Base-by-base conservation (phyloP, 768 basidiomycete genomes). In the Chlorophyllum brunneum region DNA sequence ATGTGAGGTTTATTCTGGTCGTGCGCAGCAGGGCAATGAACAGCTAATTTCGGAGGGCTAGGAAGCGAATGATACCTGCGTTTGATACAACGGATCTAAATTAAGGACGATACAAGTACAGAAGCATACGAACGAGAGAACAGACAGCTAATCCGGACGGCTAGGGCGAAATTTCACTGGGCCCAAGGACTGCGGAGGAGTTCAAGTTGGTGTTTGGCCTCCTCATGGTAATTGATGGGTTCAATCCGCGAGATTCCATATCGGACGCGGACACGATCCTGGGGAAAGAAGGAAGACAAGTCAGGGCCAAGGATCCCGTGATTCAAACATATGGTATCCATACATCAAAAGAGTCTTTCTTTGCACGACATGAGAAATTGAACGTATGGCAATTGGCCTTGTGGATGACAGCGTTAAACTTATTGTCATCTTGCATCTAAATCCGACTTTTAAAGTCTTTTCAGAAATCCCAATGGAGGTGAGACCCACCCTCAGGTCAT, bases 361-460 rank as follows among this genome's bases (percentile, higher is more conserved):
- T 91, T 3, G 93, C 95, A 37, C 86, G 82, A 64, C 92, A 91
- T 34, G 79, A 76, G 67, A 98, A 91, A 61, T 90, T 92, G 70
- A 77, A 95, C 0, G 79, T 78, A 58, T 78, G 77, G 54, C 88
- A 88, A 9, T 76, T 76, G 2, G 88, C 83, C 49, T 77, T 77
- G 46, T 80, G 76, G 61, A 97, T 66, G 41, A 83, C 67, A 6
- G 69, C 70, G 41, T 77, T 80, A 65, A 78, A 91, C 49, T 77
- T 75, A 10, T 64, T 59, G 1, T 86, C 85, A 58, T 88, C 74
- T 2, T 72, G 74, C 4, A 84, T 78, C 82, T 93, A 59, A 5
- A 36, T 10, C 23, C 16, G 15, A 34, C 33, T 24, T 39, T 43
- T 20, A n/a, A 22, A 30, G 24, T 15, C 18, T 5, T 6, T 2